Conservation (phyloP, 2,329 filamentous ascomycete genomes). For the Zasmidium cellare region DNA sequence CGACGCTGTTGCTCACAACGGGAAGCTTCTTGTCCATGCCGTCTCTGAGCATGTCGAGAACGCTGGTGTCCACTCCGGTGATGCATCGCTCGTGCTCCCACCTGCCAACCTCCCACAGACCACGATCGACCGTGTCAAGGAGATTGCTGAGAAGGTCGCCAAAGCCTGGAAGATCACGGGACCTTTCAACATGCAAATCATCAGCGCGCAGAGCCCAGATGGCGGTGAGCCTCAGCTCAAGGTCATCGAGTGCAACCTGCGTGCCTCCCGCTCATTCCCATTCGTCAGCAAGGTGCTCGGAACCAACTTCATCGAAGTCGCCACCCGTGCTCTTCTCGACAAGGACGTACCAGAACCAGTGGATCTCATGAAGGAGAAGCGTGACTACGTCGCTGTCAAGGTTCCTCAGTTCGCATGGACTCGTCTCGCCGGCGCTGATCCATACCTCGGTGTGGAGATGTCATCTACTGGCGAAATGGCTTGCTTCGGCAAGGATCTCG, state of each 20-base stretch:
- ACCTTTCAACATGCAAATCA: constrained; percentile 99
- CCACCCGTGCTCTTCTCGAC: constrained; percentile 87
- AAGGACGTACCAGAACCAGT: constrained; percentile 79
- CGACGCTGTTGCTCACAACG: constrained; percentile 84
- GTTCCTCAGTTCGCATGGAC: constrained; percentile 99
- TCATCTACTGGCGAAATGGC: constrained; percentile 95
- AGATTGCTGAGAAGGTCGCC: constrained; percentile 93
- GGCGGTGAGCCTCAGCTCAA: constrained; percentile 78
- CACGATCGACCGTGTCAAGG: constrained; percentile 85
- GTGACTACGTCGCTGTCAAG: constrained; percentile 93
- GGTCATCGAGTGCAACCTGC: constrained; percentile 98
- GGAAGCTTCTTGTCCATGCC: constrained; percentile 85
- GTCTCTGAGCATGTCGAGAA: constrained; percentile 96
- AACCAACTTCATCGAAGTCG: constrained; percentile 93
- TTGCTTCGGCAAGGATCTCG: constrained; percentile 92
- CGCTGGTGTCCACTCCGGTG: constrained; percentile 96
- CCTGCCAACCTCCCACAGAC: constrained; percentile 74
- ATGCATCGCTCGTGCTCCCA: constrained; percentile 90
- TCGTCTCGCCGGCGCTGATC: constrained; percentile 92
- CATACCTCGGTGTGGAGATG: constrained; percentile 98
- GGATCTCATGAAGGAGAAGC: constrained; percentile 86
- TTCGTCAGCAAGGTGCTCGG: constrained; percentile 97
- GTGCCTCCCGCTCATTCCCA: constrained; percentile 95
- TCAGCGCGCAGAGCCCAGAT: constrained; percentile 79
- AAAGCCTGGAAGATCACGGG: constrained; percentile 97